A percentile compares a stretch with the other conserved stretches of the same genome.
phyloP scores from a whole-genome alignment of 768 basidiomycete genomes.

The Boletus tylopilopsis region DNA sequence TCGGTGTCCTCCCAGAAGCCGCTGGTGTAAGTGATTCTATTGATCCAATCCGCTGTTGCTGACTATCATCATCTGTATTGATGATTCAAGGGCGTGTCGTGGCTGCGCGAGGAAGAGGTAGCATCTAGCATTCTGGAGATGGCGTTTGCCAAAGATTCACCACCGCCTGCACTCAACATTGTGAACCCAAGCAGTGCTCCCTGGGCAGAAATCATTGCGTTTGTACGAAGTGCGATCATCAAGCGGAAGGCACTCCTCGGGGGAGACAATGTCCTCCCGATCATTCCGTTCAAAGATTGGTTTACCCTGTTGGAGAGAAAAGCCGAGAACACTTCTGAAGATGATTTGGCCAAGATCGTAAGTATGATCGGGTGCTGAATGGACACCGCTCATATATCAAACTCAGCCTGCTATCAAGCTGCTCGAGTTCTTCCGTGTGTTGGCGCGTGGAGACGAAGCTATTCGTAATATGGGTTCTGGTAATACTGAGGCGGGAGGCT shows the following conservation, averaged over 20 bases:
- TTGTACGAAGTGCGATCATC: slow-evolving; percentile 19
- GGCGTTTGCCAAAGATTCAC: slow-evolving; percentile 14
- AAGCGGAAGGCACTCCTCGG: slow-evolving; percentile 1
- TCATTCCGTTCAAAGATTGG: slow-evolving; percentile 37
- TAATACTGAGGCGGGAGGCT: slow-evolving; percentile 18
- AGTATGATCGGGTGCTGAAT: neutral
- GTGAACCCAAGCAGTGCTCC: slow-evolving; percentile 35
- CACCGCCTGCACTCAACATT: slow-evolving; percentile 32
- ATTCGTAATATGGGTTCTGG: neutral
- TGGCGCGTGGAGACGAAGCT: slow-evolving; percentile 18
- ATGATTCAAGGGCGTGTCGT: slow-evolving; percentile 33
- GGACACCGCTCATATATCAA: neutral
- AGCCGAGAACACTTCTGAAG: slow-evolving; percentile 17
- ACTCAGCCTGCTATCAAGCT: slow-evolving; percentile 34
- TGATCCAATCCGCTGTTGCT: neutral
- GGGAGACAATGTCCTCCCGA: slow-evolving; percentile 14
- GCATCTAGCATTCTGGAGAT: slow-evolving; percentile 32
- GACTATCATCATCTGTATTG: neutral
- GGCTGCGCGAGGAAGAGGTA: slow-evolving; percentile 41
- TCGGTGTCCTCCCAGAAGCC: slow-evolving; percentile 28
- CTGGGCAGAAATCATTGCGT: slow-evolving; percentile 31
- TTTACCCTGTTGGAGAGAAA: slow-evolving; percentile 24
- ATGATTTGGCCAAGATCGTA: slow-evolving; percentile 32
- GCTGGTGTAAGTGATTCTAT: slow-evolving; percentile 30
- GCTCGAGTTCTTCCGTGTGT: slow-evolving; percentile 30